Evolutionary conservation across 495 filamentous ascomycete species (phyloP), one percentile per base, ranked within the genome.

Genomic region (Penicillium soppii): DNA sequence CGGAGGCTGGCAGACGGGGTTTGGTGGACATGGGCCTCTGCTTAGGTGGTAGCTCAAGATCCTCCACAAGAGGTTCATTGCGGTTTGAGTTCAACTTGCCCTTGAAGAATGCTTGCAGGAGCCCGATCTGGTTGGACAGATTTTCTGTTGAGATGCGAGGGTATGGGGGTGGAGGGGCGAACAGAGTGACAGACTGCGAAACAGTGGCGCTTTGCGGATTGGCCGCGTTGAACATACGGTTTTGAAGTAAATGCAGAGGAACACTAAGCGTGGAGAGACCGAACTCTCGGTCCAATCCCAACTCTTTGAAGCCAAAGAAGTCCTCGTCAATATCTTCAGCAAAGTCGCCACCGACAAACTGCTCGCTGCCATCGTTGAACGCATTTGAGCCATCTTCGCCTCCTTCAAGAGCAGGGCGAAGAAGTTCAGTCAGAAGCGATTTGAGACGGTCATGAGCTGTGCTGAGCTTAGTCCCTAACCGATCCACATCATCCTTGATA

Each of bases 281-380:
- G 62, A 97, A 85, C 62, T 98, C 94, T 50, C 82, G 84, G 60
- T 95, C 92, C 23, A 98, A 77, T 15, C 94, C 94, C 27, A 97
- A 79, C 55, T 95, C 92, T 66, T 92, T 92, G 80, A 99, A 97
- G 8, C 94, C 94, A 57, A 99, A 97, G 80, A 96, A 99, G 72
- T 99, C 94, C 70, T 97, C 94, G 51, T 90, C 92, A 25, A 97
- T 86, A 58, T 97, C 94, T 70, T 96, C 94, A 1, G 94, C 94
- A 65, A 97, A 99, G 63, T 97, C 92, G 43, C 94, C 94, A 30
- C 88, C 89, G 43, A 97, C 83, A 59, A 99, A 99, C 67, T 97
- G 92, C 56, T 99, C 94, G 60, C 91, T 96, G 50, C 92, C 92
- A 61, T 99, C 94, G 51, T 91, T 85, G 72, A 99, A 99, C 1